Conservation (phyloP, 2,329 filamentous ascomycete genomes). For the Zopfia rhizophila region DNA sequence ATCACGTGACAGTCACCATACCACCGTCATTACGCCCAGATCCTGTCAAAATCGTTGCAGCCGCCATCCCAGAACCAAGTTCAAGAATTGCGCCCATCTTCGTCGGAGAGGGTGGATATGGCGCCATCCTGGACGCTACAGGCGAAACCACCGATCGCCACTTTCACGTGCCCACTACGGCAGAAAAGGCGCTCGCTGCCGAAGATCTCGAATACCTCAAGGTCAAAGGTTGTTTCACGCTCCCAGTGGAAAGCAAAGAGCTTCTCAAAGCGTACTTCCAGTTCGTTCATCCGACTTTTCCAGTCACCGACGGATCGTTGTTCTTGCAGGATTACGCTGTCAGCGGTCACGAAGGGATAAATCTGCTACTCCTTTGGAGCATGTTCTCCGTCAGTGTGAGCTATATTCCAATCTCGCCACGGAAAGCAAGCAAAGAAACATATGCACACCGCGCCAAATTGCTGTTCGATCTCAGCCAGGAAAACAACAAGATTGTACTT, state of each 20-base stretch:
- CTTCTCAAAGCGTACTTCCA: slow-evolving; percentile 50
- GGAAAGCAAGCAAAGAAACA: slow-evolving; percentile 49
- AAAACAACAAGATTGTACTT: slow-evolving; percentile 53
- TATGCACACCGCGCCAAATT: slow-evolving; percentile 54
- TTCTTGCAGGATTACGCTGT: slow-evolving; percentile 41
- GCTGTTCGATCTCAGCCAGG: slow-evolving; percentile 47
- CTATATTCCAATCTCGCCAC: slow-evolving; percentile 36
- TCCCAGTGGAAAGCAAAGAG: slow-evolving; percentile 41
- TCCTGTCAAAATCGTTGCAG: slow-evolving; percentile 12
- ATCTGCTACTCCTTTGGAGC: slow-evolving; percentile 53
- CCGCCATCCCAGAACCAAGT: slow-evolving; percentile 12
- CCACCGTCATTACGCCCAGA: neutral
- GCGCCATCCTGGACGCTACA: slow-evolving; percentile 13
- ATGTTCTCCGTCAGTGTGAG: slow-evolving; percentile 53
- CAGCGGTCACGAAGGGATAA: slow-evolving; percentile 42
- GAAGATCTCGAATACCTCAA: slow-evolving; percentile 41
- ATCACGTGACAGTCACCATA: slow-evolving; percentile 1
- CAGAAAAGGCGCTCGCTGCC: slow-evolving; percentile 24
- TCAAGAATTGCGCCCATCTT: slow-evolving; percentile 15
- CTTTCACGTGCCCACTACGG: slow-evolving; percentile 19
- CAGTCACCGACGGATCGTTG: slow-evolving; percentile 45
- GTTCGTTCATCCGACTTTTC: slow-evolving; percentile 52
- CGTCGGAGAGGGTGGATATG: slow-evolving; percentile 18
- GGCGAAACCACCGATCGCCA: slow-evolving; percentile 9
- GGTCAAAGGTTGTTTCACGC: slow-evolving; percentile 48